Evolutionary conservation across 106 monocot genomes (phyloP).

Genomic region (Amphibolis antarctica): DNA sequence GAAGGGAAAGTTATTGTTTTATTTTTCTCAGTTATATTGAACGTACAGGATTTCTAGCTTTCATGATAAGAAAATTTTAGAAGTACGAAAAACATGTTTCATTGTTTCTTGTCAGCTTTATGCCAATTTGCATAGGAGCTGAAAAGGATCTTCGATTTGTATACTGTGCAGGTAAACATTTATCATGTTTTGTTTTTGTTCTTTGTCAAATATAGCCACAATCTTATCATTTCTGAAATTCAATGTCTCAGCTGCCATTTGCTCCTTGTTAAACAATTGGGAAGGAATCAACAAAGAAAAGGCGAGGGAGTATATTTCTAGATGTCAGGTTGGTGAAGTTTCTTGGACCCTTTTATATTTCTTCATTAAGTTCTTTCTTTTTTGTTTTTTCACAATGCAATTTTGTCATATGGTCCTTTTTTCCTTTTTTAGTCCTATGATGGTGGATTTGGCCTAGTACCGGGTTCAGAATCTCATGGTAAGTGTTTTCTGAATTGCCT

Average conservation of each 20-base stretch:
- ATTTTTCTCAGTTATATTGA: too few relatives aligned
- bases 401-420: not conserved
- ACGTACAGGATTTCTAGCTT: too few relatives aligned
- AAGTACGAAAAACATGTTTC: not conserved
- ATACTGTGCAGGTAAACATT: constrained; percentile 83
- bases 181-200: not conserved
- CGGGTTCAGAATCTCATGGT: constrained; percentile 99
- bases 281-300: constrained; percentile 68
- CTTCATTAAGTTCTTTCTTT: not conserved
- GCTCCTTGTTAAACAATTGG: constrained; percentile 74
- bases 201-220: not conserved
- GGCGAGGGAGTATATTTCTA: constrained; percentile 64
- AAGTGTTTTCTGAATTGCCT: constrained; percentile 21
- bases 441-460: constrained; percentile 93
- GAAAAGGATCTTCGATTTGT: constrained; percentile 95
- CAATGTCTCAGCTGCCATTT: constrained; percentile 75
- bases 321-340: constrained; percentile 54
- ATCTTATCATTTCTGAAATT: not conserved
- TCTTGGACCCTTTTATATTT: not conserved
- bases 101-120: constrained; percentile 50
- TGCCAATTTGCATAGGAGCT: constrained; percentile 76
- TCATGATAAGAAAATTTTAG: not conserved
- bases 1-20: not conserved
- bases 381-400: not conserved
- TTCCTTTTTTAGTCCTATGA: constrained; percentile 79